These are phyloP conservation scores for Thuja plicata DNA, from an alignment of 83 land plant genomes.

Conservation along the genomic window DNA sequence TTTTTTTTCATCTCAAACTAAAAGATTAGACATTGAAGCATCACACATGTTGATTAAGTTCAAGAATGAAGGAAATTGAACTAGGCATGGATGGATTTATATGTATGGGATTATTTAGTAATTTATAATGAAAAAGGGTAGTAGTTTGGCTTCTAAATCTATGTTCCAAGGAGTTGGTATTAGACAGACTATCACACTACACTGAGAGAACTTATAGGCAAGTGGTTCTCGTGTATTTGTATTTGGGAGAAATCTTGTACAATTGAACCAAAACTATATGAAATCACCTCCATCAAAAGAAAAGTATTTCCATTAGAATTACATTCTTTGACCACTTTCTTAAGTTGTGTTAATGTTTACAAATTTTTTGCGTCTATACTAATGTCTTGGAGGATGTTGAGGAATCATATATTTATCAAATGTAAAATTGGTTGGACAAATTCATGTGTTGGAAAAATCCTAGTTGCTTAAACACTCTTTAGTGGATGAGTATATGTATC, in stretches of 20 bases:
- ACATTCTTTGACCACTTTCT: constrained; percentile 60
- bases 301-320: constrained; percentile 71
- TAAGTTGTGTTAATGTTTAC: constrained; percentile 72
- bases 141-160: constrained; percentile 44
- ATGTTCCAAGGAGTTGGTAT: constrained; percentile 58
- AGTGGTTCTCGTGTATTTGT: constrained; percentile 74
- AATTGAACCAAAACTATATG: constrained; percentile 67
- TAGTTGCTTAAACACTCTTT: constrained; percentile 36
- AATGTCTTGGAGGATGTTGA: constrained; percentile 67
- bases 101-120: constrained; percentile 63
- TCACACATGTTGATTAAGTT: constrained; percentile 56
- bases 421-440: constrained; percentile 64
- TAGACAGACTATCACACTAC: constrained; percentile 38
- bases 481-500: constrained; percentile 75
- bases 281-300: constrained; percentile 62
- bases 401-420: constrained; percentile 67
- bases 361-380: constrained; percentile 66
- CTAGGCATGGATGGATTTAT: constrained; percentile 47
- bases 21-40: constrained; percentile 67
- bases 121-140: constrained; percentile 65
- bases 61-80: constrained; percentile 61
- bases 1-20: constrained; percentile 42
- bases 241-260: constrained; percentile 52
- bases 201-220: constrained; percentile 83
- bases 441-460: constrained; percentile 63